phyloP scores from a whole-genome alignment of 2,329 filamentous ascomycete genomes.

The Hypoxylon sp. region DNA sequence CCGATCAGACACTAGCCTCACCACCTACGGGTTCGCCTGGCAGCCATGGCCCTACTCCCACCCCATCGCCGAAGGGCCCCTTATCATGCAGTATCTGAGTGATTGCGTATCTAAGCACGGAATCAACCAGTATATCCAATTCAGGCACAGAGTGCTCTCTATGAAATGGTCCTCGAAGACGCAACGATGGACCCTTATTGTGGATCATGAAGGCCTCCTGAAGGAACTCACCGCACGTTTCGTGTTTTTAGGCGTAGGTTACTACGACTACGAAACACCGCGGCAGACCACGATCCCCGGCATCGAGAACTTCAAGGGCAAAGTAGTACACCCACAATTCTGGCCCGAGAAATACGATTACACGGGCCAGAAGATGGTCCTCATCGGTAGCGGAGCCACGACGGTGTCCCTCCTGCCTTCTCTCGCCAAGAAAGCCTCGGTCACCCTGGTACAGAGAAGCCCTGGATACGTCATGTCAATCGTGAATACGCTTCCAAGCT shows the following conservation, averaged over 20 bases:
- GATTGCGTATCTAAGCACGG: constrained; percentile 62
- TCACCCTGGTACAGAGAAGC: constrained; percentile 84
- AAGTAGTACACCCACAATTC: constrained; percentile 73
- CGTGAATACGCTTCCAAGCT: constrained; percentile 53
- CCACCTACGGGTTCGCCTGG: constrained; percentile 75
- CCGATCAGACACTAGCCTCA: constrained; percentile 72
- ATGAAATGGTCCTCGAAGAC: constrained; percentile 67
- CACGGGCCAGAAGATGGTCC: constrained; percentile 72
- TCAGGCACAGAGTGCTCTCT: constrained; percentile 60
- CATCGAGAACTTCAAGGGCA: constrained; percentile 71
- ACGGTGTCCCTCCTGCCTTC: constrained; percentile 77
- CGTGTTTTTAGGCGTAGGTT: constrained; percentile 71
- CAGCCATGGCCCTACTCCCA: constrained; percentile 72
- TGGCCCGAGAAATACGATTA: constrained; percentile 78
- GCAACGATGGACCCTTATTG: constrained; percentile 66
- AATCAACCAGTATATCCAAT: constrained; percentile 66
- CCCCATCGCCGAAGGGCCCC: constrained; percentile 63
- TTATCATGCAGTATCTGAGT: constrained; percentile 67
- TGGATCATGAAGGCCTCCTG: constrained; percentile 51
- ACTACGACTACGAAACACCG: constrained; percentile 78
- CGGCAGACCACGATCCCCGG: constrained; percentile 73
- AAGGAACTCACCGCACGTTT: constrained; percentile 60
- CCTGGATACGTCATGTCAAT: constrained; percentile 76
- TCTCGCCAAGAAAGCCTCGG: constrained; percentile 72
- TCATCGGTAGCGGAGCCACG: constrained; percentile 83